A percentile compares a stretch with the other conserved stretches of the same genome.
These are phyloP conservation scores for Phytophthora sansomeana DNA, from an alignment of 352 stramenopile species.

Conservation along the genomic window DNA sequence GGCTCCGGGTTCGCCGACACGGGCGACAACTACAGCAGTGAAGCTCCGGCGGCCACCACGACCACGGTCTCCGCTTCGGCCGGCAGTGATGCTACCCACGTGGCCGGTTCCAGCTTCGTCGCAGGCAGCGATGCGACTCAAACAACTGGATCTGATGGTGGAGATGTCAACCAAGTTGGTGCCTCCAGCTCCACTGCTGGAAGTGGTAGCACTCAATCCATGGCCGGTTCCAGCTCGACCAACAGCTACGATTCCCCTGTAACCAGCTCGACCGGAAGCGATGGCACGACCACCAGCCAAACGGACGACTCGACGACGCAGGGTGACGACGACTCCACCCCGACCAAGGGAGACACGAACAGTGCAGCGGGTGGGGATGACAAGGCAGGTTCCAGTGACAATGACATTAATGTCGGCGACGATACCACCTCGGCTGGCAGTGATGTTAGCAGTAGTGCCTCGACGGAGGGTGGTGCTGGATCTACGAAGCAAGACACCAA, in stretches of 20 bases:
- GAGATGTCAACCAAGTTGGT: slow-evolving; percentile 6
- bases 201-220: slow-evolving; percentile 10
- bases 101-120: not conserved
- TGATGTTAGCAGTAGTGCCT: slow-evolving; percentile 4
- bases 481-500: slow-evolving; percentile 3
- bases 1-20: slow-evolving; percentile 22
- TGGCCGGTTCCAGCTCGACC: slow-evolving; percentile 8
- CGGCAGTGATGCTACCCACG: slow-evolving; percentile 1
- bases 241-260: slow-evolving; percentile 7
- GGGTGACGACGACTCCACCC: not conserved
- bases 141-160: not conserved
- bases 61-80: slow-evolving; percentile 10
- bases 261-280: slow-evolving; percentile 19
- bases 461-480: not conserved
- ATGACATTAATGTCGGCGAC: not conserved
- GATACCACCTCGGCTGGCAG: slow-evolving; percentile 1
- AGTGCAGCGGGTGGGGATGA: not conserved
- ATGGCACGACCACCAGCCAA: slow-evolving; percentile 9
- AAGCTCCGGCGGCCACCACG: slow-evolving; percentile 6
- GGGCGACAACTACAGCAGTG: slow-evolving; percentile 26
- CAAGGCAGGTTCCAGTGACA: not conserved
- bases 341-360: not conserved
- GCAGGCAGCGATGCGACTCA: not conserved
- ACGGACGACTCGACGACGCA: slow-evolving; percentile 13
- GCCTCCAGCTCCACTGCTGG: slow-evolving; percentile 7